Evolutionary conservation across 352 stramenopile genomes (phyloP).

Genomic region (Globisporangium middletonii): DNA sequence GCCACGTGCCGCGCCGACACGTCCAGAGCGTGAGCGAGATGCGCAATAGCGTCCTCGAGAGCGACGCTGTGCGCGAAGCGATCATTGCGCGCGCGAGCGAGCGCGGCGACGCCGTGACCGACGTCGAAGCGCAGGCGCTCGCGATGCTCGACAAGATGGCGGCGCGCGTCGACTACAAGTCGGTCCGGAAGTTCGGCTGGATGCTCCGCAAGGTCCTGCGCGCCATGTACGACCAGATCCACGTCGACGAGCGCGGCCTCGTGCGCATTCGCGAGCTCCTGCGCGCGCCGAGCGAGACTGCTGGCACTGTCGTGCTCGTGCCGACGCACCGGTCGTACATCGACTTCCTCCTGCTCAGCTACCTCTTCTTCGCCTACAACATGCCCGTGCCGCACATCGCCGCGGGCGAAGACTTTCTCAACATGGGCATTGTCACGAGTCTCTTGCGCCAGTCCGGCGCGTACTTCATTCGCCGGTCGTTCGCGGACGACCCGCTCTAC

Average conservation of each 20-base stretch:
- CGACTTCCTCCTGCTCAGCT: slow-evolving; percentile 84
- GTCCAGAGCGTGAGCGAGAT: slow-evolving; percentile 56
- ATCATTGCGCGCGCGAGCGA: slow-evolving; percentile 34
- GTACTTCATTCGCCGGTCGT: slow-evolving; percentile 79
- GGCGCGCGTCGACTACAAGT: slow-evolving; percentile 66
- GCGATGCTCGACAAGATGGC: slow-evolving; percentile 74
- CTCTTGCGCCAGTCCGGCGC: slow-evolving; percentile 63
- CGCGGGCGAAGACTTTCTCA: slow-evolving; percentile 73
- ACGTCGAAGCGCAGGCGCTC: slow-evolving; percentile 51
- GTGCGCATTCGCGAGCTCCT: slow-evolving; percentile 62
- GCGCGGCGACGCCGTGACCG: slow-evolving; percentile 27
- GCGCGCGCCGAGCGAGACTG: slow-evolving; percentile 14
- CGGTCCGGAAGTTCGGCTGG: slow-evolving; percentile 75
- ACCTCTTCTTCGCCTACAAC: slow-evolving; percentile 87
- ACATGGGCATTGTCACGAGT: slow-evolving; percentile 62
- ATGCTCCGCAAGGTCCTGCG: slow-evolving; percentile 77
- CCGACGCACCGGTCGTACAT: slow-evolving; percentile 83
- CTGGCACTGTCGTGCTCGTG: slow-evolving; percentile 74
- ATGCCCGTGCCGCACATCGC: slow-evolving; percentile 80
- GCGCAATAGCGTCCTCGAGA: slow-evolving; percentile 69
- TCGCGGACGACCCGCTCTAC: slow-evolving; percentile 70
- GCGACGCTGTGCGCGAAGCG: slow-evolving; percentile 40
- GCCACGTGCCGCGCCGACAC: slow-evolving; percentile 68
- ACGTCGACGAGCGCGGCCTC: slow-evolving; percentile 77
- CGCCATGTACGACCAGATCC: slow-evolving; percentile 84